Conservation (phyloP, 2,329 filamentous ascomycete species). For the Chaetomium globosum region DNA sequence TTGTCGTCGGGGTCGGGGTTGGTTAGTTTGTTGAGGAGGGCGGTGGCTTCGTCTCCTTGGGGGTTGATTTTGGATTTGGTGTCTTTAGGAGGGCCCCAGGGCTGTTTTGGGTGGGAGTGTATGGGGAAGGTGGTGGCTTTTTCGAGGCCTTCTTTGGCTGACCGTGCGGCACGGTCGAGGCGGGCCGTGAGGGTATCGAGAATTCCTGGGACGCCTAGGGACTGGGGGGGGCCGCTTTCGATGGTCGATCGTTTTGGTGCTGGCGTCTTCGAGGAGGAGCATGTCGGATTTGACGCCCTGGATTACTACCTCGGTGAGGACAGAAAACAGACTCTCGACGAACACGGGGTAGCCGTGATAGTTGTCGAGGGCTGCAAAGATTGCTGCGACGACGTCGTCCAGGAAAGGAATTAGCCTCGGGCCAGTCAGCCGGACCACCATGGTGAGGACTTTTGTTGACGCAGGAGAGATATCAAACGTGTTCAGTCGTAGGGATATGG, state of each 20-base stretch:
- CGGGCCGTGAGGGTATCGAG: slow-evolving; percentile 65
- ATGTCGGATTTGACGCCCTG: slow-evolving; percentile 69
- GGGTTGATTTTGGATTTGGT: slow-evolving; percentile 36
- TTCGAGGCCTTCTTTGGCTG: slow-evolving; percentile 37
- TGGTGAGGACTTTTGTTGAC: slow-evolving; percentile 83
- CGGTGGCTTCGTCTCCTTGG: slow-evolving; percentile 30
- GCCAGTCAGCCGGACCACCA: slow-evolving; percentile 91
- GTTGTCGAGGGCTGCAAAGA: slow-evolving; percentile 90
- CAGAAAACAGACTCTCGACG: slow-evolving; percentile 81
- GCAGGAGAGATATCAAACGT: slow-evolving; percentile 90
- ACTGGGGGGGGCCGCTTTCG: slow-evolving; percentile 44
- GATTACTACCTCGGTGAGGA: slow-evolving; percentile 79
- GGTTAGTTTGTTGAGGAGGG: slow-evolving; percentile 43
- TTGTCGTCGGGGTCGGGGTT: slow-evolving; percentile 41
- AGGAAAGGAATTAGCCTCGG: slow-evolving; percentile 80
- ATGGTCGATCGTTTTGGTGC: slow-evolving; percentile 45
- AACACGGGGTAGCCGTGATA: slow-evolving; percentile 90
- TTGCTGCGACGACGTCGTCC: slow-evolving; percentile 86
- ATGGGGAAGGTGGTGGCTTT: slow-evolving; percentile 35
- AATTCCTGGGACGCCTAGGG: slow-evolving; percentile 50
- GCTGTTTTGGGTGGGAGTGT: slow-evolving; percentile 42
- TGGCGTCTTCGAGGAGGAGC: slow-evolving; percentile 51
- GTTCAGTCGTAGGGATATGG: slow-evolving; percentile 84
- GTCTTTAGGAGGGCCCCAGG: slow-evolving; percentile 41
- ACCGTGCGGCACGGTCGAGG: slow-evolving; percentile 50